Conservation (phyloP, 371 early-diverging fungal species). For the Amoeboaphelidium occidentale region DNA sequence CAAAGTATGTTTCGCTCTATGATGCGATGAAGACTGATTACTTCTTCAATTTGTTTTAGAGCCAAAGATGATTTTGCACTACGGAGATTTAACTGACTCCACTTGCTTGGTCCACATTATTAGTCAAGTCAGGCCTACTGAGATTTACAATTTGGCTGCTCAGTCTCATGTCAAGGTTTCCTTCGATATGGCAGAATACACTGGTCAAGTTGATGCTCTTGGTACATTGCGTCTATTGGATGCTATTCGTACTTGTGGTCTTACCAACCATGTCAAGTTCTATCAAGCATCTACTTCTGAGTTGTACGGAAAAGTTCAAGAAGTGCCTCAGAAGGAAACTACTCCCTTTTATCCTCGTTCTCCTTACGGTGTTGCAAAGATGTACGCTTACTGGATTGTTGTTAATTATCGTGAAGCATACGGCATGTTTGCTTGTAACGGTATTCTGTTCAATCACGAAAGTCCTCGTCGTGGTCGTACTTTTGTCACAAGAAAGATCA, state of each 20-base stretch:
- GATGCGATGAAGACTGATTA: background rate
- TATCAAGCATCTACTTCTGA: constrained; percentile 66
- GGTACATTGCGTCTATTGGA: constrained; percentile 56
- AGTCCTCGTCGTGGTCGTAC: constrained; percentile 49
- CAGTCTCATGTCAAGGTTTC: constrained; percentile 66
- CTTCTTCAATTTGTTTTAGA: constrained; percentile 9
- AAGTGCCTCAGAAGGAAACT: constrained; percentile 54
- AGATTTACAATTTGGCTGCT: constrained; percentile 17
- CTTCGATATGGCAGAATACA: constrained; percentile 71
- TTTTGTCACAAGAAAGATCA: constrained; percentile 62
- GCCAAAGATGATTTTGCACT: constrained; percentile 50
- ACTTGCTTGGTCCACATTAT: constrained; percentile 52
- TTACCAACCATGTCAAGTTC: constrained; percentile 40
- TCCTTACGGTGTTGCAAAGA: constrained; percentile 58
- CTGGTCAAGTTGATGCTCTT: constrained; percentile 54
- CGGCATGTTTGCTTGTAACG: constrained; percentile 55
- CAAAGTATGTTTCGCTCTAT: constrained; percentile 5
- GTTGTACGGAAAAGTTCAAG: constrained; percentile 53
- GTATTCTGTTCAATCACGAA: constrained; percentile 68
- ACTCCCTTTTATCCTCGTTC: constrained; percentile 69
- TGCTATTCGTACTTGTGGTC: constrained; percentile 50
- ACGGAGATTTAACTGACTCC: constrained; percentile 63
- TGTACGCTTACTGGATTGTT: constrained; percentile 56
- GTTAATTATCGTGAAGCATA: constrained; percentile 64
- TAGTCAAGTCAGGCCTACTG: constrained; percentile 13